These are phyloP conservation scores for Entomortierella lignicola DNA, from an alignment of 192 early-diverging fungal species.

Conservation along the genomic window DNA sequence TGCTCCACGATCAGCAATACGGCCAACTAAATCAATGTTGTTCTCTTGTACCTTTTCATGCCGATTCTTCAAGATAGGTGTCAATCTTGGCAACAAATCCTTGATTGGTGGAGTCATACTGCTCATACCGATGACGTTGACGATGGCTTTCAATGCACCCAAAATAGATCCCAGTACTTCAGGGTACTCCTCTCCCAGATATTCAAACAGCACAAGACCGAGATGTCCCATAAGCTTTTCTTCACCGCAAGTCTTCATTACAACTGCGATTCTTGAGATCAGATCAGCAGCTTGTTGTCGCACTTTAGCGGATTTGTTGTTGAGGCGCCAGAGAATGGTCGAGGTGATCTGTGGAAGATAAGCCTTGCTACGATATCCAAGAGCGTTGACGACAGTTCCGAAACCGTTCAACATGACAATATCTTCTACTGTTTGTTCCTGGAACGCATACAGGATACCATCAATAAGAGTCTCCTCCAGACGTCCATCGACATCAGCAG, in stretches of 20 bases:
- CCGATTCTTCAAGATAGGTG: conserved; percentile 98
- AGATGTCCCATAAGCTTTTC: conserved; percentile 95
- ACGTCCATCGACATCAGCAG: conserved; percentile 90
- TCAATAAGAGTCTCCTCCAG: conserved; percentile 97
- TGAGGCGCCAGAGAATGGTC: conserved; percentile 95
- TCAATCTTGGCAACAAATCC: conserved; percentile 93
- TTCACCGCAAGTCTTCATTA: conserved; percentile 94
- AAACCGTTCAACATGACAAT: conserved; percentile 94
- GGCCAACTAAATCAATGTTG: conserved; percentile 93
- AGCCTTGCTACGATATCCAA: conserved; percentile 90
- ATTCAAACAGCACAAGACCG: conserved; percentile 95
- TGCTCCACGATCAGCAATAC: conserved; percentile 98
- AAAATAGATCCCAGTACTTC: conserved; percentile 97
- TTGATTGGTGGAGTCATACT: conserved; percentile 99
- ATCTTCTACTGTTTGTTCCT: conserved; percentile 97
- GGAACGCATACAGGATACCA: conserved; percentile 97
- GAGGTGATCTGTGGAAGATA: conserved; percentile 95
- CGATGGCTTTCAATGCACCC: conserved; percentile 92
- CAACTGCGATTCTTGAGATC: conserved; percentile 92
- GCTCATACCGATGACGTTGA: conserved; percentile 97
- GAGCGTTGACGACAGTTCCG: conserved; percentile 91
- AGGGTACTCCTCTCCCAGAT: conserved; percentile 99
- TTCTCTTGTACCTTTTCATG: conserved; percentile 69
- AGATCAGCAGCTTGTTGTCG: conserved; percentile 98
- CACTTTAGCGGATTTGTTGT: conserved; percentile 95